Percentiles rank a stretch among this genome's conserved stretches.
phyloP scores from a whole-genome alignment of 352 stramenopile genomes.

The Globisporangium takayamanum region DNA sequence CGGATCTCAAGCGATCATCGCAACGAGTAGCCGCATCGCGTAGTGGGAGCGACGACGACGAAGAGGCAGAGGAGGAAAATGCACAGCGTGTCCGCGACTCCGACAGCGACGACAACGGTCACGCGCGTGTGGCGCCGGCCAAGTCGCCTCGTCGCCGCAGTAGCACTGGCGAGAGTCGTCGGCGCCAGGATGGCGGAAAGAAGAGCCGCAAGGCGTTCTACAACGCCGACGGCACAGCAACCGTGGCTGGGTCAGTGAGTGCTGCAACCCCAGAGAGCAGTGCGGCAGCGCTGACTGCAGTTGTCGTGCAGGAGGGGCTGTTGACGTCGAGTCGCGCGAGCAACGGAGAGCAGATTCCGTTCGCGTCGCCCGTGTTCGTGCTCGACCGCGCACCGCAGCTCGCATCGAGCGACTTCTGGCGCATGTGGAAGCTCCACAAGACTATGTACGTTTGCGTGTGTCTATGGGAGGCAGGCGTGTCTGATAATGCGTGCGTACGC shows the following conservation, averaged over 20 bases:
- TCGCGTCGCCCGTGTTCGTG: conserved; percentile 51
- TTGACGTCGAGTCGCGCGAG: conserved; percentile 16
- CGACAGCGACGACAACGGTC: conserved; percentile 13
- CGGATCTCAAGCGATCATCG: conserved; percentile 24
- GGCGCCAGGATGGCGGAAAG: conserved; percentile 2
- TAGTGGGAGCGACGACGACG: conserved; percentile 15
- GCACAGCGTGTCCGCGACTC: conserved; percentile 1
- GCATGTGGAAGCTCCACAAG: conserved; percentile 49
- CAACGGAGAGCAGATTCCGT: conserved; percentile 36
- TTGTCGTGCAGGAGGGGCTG: conserved; percentile 2
- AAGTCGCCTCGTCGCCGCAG: conserved; percentile 12
- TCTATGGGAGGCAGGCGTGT: not conserved
- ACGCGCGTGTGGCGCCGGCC: conserved; percentile 13
- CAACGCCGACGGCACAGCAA: conserved; percentile 30
- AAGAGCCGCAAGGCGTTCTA: conserved; percentile 31
- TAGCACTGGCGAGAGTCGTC: not conserved
- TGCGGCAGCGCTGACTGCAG: not conserved
- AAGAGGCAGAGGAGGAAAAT: conserved; percentile 14
- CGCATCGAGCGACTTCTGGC: conserved; percentile 25
- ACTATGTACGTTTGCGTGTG: conserved; percentile 40
- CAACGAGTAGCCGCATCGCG: conserved; percentile 10
- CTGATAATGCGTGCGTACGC: conserved; percentile 2
- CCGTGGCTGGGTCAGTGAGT: conserved; percentile 6
- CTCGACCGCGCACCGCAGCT: conserved; percentile 23
- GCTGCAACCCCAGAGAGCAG: too few relatives aligned